Evolutionary conservation across 345 rosid genomes (phyloP), one percentile per base, ranked within the genome.

Genomic region (Stellera chamaejasme): DNA sequence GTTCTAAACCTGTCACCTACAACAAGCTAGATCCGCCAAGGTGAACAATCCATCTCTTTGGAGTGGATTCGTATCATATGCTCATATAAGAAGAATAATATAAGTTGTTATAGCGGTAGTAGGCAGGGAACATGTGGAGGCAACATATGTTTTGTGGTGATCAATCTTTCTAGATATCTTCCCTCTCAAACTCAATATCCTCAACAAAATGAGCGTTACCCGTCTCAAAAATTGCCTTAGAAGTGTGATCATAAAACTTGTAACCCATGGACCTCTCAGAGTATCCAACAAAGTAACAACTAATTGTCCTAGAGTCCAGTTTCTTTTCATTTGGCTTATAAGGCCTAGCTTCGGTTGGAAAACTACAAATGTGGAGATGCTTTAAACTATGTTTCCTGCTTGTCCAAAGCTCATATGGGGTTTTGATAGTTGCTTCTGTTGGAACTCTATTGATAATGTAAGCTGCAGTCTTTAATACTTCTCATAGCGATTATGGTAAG

Each of bases 321-420:
- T 54, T 54, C 10, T 54, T 39, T 54, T 54, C 58, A 54, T 28
- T 36, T 3, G 58, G 58, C 46, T 19, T 54, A 39, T 32, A 54
- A 54, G 58, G 58, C 26, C 45, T 54, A 7, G 46, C 10, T 25
- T 39, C 16, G 39, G 10, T 6, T 39, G 45, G 46, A 54, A 26
- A 36, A 11, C 46, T 23, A 26, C 19, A 28, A 8, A 28, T 36
- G 45, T 42, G 26, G 10, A 54, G 16, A 25, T 54, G 25, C 25
- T 13, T 41, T 26, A 54, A 2, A 9, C 15, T 1, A 54, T 23
- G 58, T 11, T 36, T 54, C 26, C 39, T 54, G 25, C 58, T 11
- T 16, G 15, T 54, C 46, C 45, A 54, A 26, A 27, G 43, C 43
- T 53, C 43, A 53, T 53, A 32, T n/a, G 11, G 3, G 41, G 56